These are phyloP conservation scores for Cubamyces sp. DNA, from an alignment of 768 basidiomycete species.

Conservation along the genomic window DNA sequence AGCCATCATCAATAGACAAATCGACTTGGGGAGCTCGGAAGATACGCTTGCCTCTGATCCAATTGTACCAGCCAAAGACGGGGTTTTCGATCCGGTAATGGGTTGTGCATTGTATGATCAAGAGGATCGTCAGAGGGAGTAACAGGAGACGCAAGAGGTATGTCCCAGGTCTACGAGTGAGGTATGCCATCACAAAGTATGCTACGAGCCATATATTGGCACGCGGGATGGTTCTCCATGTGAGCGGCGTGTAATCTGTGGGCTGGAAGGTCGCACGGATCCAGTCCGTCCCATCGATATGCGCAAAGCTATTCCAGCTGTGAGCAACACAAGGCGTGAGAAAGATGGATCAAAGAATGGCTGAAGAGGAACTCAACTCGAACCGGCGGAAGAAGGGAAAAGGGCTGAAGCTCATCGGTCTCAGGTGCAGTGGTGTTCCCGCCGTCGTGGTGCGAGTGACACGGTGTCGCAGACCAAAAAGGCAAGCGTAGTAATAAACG, in stretches of 20 bases:
- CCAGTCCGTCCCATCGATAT: no score
- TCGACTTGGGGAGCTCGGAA: no score
- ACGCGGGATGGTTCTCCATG: neutral
- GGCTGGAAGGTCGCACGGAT: neutral
- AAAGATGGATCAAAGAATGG: no score
- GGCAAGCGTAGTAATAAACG: constrained; percentile 1
- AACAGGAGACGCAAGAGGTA: constrained; percentile 61
- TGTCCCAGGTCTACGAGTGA: constrained; percentile 69
- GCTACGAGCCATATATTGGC: constrained; percentile 40
- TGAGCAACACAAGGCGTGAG: no score
- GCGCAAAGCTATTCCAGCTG: no score
- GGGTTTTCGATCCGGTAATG: constrained; percentile 59
- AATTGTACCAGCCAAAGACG: constrained; percentile 64
- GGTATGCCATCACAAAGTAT: constrained; percentile 68
- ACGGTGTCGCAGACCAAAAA: neutral
- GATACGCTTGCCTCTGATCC: constrained; percentile 62
- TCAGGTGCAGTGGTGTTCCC: no score
- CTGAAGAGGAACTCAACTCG: no score
- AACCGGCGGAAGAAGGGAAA: no score
- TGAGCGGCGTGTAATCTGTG: neutral
- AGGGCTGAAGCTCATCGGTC: no score
- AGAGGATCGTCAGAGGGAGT: constrained; percentile 56
- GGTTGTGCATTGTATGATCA: constrained; percentile 51
- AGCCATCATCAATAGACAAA: neutral
- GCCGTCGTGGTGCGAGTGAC: neutral